Conservation (phyloP, 1,284 basidiomycete species). For the Volvariella surrecta region DNA sequence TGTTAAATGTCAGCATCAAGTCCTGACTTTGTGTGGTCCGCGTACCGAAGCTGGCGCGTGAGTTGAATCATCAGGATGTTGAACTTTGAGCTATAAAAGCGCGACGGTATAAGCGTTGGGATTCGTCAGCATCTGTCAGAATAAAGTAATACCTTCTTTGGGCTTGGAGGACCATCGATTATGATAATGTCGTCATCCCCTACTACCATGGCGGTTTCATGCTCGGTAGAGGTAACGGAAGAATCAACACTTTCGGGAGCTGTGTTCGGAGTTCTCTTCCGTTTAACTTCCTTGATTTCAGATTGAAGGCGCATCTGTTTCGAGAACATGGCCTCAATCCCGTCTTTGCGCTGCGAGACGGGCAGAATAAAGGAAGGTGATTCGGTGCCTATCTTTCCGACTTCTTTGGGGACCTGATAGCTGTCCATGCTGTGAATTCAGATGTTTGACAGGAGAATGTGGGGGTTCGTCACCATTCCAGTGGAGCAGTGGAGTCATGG, state of each 20-base stretch:
- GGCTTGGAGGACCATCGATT: neutral
- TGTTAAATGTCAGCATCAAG: neutral
- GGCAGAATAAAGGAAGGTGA: constrained; percentile 80
- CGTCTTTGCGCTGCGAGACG: constrained; percentile 72
- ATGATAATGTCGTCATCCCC: neutral
- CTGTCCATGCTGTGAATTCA: constrained; percentile 24
- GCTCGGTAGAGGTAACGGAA: neutral
- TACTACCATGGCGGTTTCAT: neutral
- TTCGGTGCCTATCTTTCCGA: constrained; percentile 86
- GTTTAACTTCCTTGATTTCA: too few species aligned
- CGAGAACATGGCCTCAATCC: constrained; percentile 83
- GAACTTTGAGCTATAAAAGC: constrained; percentile 1
- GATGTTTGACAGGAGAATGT: neutral
- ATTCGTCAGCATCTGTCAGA: neutral
- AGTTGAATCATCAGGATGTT: too few species aligned
- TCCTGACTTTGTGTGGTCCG: too few species aligned
- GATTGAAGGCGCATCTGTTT: constrained; percentile 35
- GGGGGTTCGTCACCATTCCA: constrained; percentile 54
- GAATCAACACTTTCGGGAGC: neutral
- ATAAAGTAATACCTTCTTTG: neutral
- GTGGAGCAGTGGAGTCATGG: constrained; percentile 35
- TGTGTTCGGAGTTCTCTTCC: neutral
- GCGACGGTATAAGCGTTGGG: too few species aligned
- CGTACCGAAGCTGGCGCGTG: too few species aligned
- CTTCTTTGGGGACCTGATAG: constrained; percentile 84